Percentiles rank a stretch among this genome's conserved stretches.
Evolutionary conservation across 345 rosid species (phyloP).

Genomic region (Lumnitzera racemosa): DNA sequence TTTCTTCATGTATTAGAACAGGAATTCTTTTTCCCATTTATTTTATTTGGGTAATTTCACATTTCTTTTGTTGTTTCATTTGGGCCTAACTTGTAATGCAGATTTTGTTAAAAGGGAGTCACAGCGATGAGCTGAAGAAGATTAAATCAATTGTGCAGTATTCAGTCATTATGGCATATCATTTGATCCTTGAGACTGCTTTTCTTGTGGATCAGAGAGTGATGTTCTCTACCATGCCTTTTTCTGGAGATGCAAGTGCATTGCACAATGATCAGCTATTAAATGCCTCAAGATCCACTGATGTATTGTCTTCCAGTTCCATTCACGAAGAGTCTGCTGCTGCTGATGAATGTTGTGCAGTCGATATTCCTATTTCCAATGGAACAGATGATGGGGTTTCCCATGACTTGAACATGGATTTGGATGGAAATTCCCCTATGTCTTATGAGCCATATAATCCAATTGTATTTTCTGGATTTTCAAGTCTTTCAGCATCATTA

Average conservation of each 20-base stretch:
- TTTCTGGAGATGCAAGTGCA: constrained; percentile 21
- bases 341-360: constrained; percentile 16
- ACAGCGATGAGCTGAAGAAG: constrained; percentile 73
- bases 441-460: constrained; percentile 75
- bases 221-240: constrained; percentile 67
- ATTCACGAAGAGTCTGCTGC: constrained; percentile 15
- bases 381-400: constrained; percentile 30
- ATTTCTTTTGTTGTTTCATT: background rate
- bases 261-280: constrained; percentile 16
- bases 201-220: constrained; percentile 72
- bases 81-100: constrained; percentile 19
- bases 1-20: no score
- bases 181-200: constrained; percentile 87
- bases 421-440: constrained; percentile 28
- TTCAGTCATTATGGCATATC: constrained; percentile 66
- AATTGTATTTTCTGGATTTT: constrained; percentile 60
- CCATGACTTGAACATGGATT: constrained; percentile 16
- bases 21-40: no score
- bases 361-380: constrained; percentile 41
- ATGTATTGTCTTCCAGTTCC: constrained; percentile 14
- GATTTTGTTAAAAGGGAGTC: constrained; percentile 88
- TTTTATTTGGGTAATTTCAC: no score
- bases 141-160: constrained; percentile 69
- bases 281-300: constrained; percentile 21
- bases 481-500: constrained; percentile 66